Conservation (phyloP, 768 basidiomycete genomes). For the Rhodotorula kratochvilovae region DNA sequence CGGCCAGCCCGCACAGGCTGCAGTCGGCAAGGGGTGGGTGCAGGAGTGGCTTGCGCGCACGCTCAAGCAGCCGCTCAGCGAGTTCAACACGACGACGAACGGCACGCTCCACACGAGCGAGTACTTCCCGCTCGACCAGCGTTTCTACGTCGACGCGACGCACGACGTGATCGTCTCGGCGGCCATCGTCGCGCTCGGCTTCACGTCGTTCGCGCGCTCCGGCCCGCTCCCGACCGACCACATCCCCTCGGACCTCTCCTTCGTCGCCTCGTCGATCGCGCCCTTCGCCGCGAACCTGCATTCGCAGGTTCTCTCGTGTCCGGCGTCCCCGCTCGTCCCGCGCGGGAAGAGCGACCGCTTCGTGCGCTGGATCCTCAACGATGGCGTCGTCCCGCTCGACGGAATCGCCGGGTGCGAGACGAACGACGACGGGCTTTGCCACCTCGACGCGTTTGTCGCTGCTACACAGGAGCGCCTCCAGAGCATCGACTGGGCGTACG, state of each 20-base stretch:
- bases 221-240: constrained; percentile 45
- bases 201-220: constrained; percentile 46
- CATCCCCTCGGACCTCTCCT: constrained; percentile 53
- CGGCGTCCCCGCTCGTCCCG: constrained; percentile 21
- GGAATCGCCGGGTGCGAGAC: constrained; percentile 68
- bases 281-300: constrained; percentile 79
- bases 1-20: constrained; percentile 71
- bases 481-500: constrained; percentile 67
- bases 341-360: constrained; percentile 46
- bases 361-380: constrained; percentile 81
- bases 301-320: constrained; percentile 62
- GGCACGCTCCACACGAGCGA: constrained; percentile 59
- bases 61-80: constrained; percentile 57
- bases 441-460: constrained; percentile 64
- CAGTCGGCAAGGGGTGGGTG: constrained; percentile 47
- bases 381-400: constrained; percentile 75
- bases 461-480: constrained; percentile 64
- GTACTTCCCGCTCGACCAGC: constrained; percentile 47
- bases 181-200: constrained; percentile 48
- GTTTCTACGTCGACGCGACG: constrained; percentile 51
- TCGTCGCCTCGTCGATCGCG: constrained; percentile 69
- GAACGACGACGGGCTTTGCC: constrained; percentile 72
- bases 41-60: constrained; percentile 79
- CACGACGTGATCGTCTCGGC: constrained; percentile 46
- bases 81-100: constrained; percentile 78